These are phyloP conservation scores for Niveomyces coronatus DNA, from an alignment of 2,329 filamentous ascomycete species.

Conservation along the genomic window DNA sequence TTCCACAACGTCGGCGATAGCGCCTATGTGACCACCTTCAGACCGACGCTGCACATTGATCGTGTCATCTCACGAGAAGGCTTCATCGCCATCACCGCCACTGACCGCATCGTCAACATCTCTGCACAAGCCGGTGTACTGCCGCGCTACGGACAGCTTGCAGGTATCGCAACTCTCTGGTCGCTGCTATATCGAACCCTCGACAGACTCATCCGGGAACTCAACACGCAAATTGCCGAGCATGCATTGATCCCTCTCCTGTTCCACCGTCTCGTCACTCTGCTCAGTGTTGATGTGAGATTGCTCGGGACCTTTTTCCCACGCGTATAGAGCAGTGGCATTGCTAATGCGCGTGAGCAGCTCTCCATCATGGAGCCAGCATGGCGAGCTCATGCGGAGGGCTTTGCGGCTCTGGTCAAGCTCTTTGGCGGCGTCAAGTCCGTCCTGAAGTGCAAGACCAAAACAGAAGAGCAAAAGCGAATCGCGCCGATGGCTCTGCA, in stretches of 20 bases:
- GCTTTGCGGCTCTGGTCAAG: conserved; percentile 6
- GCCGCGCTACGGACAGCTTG: conserved; percentile 4
- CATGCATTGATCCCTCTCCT: neutral
- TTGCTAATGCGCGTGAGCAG: neutral
- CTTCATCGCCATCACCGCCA: conserved; percentile 4
- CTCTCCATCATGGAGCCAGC: conserved; percentile 6
- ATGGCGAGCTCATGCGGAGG: conserved; percentile 5
- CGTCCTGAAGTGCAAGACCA: neutral
- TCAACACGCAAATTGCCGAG: conserved; percentile 5
- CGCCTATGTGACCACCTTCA: conserved; percentile 1
- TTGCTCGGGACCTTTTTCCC: too few relatives aligned
- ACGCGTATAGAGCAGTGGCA: neutral
- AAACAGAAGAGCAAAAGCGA: neutral
- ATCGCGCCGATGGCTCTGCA: conserved; percentile 2
- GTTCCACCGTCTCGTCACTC: conserved; percentile 1
- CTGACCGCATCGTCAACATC: conserved; percentile 8
- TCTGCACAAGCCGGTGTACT: conserved; percentile 1
- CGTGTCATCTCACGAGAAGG: conserved; percentile 1
- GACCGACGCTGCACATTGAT: conserved; percentile 1
- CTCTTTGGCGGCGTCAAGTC: conserved; percentile 6
- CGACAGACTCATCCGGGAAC: conserved; percentile 3
- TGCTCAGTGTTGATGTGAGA: conserved; percentile 6
- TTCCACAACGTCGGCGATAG: conserved; percentile 5
- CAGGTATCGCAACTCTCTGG: conserved; percentile 6
- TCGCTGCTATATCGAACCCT: conserved; percentile 5